Conservation (phyloP, 2,329 filamentous ascomycete genomes). For the Claviceps lovelessii region DNA sequence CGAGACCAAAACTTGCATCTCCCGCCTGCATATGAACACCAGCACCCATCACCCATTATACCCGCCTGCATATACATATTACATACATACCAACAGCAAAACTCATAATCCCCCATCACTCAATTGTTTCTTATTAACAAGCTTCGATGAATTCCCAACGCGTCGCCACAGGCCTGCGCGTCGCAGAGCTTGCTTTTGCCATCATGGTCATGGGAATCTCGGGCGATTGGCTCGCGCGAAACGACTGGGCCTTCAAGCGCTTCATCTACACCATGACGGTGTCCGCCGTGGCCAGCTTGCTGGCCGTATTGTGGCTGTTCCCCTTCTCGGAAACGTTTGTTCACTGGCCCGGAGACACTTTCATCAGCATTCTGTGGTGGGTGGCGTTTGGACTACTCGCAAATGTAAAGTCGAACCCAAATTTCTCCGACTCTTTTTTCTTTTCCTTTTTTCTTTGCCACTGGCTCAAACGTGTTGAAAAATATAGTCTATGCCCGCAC, state of each 20-base stretch:
- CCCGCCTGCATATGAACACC: neutral
- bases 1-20: neutral
- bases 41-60: neutral
- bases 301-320: conserved; percentile 58
- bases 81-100: neutral
- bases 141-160: conserved; percentile 24
- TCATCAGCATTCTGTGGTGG: conserved; percentile 59
- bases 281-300: conserved; percentile 51
- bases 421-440: neutral
- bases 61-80: neutral
- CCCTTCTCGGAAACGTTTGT: conserved; percentile 55
- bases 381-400: conserved; percentile 52
- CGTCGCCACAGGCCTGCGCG: conserved; percentile 25
- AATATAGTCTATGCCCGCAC: conserved; percentile 25
- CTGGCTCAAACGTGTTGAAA: neutral
- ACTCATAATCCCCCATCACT: neutral
- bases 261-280: conserved; percentile 66
- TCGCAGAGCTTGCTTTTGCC: conserved; percentile 50
- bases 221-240: conserved; percentile 46
- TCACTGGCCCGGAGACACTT: conserved; percentile 55
- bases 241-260: conserved; percentile 41
- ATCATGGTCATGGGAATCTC: conserved; percentile 58
- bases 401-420: conserved; percentile 30
- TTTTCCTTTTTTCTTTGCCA: neutral
- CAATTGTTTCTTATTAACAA: neutral